phyloP scores from a whole-genome alignment of 2,329 filamentous ascomycete genomes.

The Celoporthe dispersa region DNA sequence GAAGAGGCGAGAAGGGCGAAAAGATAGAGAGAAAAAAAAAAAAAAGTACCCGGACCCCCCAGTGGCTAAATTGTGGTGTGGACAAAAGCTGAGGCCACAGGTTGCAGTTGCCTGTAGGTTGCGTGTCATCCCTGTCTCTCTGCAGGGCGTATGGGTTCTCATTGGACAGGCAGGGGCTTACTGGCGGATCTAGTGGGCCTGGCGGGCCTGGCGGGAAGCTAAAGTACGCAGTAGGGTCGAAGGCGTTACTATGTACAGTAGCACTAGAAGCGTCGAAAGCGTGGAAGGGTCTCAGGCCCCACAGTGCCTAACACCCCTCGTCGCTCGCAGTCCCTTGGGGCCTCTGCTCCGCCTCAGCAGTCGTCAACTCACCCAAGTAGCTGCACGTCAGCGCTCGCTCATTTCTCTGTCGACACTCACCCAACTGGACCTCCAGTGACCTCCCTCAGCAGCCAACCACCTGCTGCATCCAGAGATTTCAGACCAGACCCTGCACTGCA shows the following conservation, averaged over 20 bases:
- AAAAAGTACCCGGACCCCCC: background rate
- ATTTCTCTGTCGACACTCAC: background rate
- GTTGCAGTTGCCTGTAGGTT: constrained; percentile 7
- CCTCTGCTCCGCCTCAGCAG: background rate
- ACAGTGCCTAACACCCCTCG: background rate
- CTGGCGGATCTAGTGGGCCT: background rate
- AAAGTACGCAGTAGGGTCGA: background rate
- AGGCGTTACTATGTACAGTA: background rate
- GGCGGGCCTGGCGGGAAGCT: constrained; percentile 9
- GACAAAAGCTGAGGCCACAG: constrained; percentile 8
- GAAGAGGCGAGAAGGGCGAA: background rate
- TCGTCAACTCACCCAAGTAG: background rate
- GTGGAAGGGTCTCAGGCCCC: background rate
- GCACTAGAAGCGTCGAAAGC: background rate
- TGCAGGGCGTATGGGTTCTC: background rate
- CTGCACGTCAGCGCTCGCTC: background rate
- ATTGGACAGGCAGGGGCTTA: background rate
- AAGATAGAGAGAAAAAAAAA: background rate
- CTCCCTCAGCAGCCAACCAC: background rate
- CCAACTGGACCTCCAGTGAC: background rate
- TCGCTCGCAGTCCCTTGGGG: background rate
- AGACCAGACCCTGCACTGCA: background rate
- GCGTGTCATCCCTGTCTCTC: background rate
- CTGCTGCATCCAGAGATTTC: background rate
- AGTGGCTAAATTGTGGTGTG: background rate